Base-by-base conservation (phyloP, 352 stramenopile species). In the Globisporangium irregulare region DNA sequence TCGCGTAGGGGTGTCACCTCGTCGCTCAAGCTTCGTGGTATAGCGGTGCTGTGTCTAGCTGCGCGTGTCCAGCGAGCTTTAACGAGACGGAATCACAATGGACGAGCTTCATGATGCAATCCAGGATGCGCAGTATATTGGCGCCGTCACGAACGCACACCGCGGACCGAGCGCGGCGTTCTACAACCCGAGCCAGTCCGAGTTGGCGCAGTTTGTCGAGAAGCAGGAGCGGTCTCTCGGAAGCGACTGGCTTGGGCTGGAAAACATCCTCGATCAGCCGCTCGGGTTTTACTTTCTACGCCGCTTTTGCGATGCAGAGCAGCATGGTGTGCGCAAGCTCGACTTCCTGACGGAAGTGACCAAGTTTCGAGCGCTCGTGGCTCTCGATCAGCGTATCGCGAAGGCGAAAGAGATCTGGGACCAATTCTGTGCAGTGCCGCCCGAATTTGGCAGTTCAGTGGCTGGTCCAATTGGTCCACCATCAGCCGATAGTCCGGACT, bases 101-200 rank as follows among this genome's bases (percentile, higher is more conserved):
- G 86, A 97, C 66, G 89, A 93, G 70, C 79, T 97, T 29, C 87
- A 96, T 62, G 90, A 97, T 77, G 88, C 89, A 53, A 93, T 97
- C 57, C 87, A 96, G 67, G 89, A 97, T 65, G 88, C 89, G 60
- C 84, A 94, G 71, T 97, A 97, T 69, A 94, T 96, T 58, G 85
- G 87, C 60, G 90, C 89, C 0, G 87, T 97, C 64, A 89, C 73
- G 18, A 93, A 95, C 57, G 72, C 80, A 38, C 79, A 90, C 46
- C 85, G 85, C 12, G 82, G 86, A 0, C 87, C 87, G 0, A 91
- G 73, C 41, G 80, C 84, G 1, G 80, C 85, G 2, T 95, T 90
- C 67, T 92, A 92, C 75, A 86, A 77, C n/a, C 81, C 85, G 41
- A 81, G 82, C 14, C 70, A 77, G 43, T 77, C 77, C 15, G 84